phyloP scores from a whole-genome alignment of 2,329 filamentous ascomycete genomes.

The Claviceps cyperi region DNA sequence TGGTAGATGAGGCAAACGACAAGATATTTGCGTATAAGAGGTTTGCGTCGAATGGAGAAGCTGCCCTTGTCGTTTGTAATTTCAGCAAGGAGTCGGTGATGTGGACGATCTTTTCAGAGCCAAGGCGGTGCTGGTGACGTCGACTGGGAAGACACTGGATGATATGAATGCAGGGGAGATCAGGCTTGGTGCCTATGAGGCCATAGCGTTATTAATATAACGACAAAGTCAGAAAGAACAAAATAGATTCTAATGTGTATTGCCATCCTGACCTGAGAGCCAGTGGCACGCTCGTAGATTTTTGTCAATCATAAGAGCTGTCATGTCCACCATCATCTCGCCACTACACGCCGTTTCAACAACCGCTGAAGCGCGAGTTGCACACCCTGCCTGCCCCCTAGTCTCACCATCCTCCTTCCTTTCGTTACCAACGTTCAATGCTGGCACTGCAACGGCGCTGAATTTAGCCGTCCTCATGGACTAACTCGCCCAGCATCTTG shows the following conservation, averaged over 20 bases:
- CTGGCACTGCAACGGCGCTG: background rate
- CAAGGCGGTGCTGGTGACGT: slow-evolving; percentile 21
- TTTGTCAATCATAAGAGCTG: background rate
- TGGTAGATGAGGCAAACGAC: slow-evolving; percentile 22
- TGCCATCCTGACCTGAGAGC: background rate
- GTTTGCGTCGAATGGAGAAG: slow-evolving; percentile 15
- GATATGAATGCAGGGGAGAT: slow-evolving; percentile 15
- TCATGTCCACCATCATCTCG: background rate
- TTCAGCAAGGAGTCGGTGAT: slow-evolving; percentile 19
- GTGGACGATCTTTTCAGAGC: slow-evolving; percentile 17
- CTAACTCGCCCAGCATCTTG: slow-evolving; percentile 48
- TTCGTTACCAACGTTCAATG: background rate
- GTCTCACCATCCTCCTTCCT: background rate
- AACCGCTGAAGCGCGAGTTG: background rate
- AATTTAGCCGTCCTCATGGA: slow-evolving; percentile 43
- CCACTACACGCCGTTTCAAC: background rate
- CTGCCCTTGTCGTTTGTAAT: slow-evolving; percentile 24
- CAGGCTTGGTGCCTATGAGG: slow-evolving; percentile 23
- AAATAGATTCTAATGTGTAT: too few relatives aligned
- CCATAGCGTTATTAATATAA: slow-evolving; percentile 18
- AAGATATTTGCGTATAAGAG: slow-evolving; percentile 24
- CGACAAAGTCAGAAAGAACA: background rate
- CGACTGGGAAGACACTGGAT: slow-evolving; percentile 15
- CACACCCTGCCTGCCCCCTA: background rate
- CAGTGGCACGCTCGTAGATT: background rate